phyloP scores from a whole-genome alignment of 2,329 filamentous ascomycete genomes.

The Aureobasidium mangrovei region DNA sequence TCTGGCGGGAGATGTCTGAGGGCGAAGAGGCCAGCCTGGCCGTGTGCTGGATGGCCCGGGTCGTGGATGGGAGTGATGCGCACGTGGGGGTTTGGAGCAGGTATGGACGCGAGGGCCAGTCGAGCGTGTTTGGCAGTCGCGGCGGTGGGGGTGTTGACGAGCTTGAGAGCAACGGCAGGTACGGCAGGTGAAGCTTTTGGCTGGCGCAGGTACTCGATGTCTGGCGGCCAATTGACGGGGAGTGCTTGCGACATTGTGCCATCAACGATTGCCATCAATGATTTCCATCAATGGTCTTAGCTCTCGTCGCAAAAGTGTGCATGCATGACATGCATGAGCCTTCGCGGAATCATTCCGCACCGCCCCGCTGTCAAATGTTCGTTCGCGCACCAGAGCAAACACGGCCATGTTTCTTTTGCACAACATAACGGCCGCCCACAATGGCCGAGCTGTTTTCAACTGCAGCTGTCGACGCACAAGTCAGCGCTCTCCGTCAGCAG shows the following conservation, averaged over 20 bases:
- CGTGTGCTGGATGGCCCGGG: conserved; percentile 38
- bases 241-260: neutral
- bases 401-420: no score
- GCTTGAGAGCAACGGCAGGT: conserved; percentile 19
- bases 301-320: no score
- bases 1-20: conserved; percentile 35
- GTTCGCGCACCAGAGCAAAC: no score
- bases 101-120: conserved; percentile 18
- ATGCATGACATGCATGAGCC: no score
- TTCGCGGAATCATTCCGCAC: no score
- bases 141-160: conserved; percentile 21
- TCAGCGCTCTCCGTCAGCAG: conserved; percentile 34
- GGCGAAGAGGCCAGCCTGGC: conserved; percentile 43
- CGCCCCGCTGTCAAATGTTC: no score
- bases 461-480: conserved; percentile 19
- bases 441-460: conserved; percentile 19
- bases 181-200: conserved; percentile 25
- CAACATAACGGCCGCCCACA: no score
- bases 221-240: conserved; percentile 24
- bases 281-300: no score
- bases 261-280: no score
- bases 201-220: conserved; percentile 24
- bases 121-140: conserved; percentile 21
- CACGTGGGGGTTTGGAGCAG: conserved; percentile 30
- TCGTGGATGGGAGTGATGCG: conserved; percentile 34